Percentiles rank a stretch among this genome's conserved stretches.
Evolutionary conservation across 2,329 filamentous ascomycete species (phyloP).

Genomic region (Apiospora aurea): DNA sequence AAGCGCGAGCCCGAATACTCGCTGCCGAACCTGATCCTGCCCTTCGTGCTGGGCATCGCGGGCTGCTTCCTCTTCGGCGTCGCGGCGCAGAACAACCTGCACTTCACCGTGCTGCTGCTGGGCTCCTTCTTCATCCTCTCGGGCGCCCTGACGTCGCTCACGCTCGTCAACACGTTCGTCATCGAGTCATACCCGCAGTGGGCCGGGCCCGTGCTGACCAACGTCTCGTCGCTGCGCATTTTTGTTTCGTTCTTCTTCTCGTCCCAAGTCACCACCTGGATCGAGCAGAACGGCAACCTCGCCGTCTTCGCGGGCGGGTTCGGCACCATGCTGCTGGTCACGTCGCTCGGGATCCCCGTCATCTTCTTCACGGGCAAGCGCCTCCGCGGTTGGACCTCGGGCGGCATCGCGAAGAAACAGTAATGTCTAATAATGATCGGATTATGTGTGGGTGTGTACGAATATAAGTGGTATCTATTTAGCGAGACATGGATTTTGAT

Average conservation of each 20-base stretch:
- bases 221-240: slow-evolving; percentile 34
- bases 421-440: slow-evolving; percentile 7
- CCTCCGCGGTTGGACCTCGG: slow-evolving; percentile 26
- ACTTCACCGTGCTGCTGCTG: slow-evolving; percentile 33
- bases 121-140: slow-evolving; percentile 36
- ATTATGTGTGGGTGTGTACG: not conserved
- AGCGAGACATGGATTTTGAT: not conserved
- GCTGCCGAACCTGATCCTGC: slow-evolving; percentile 37
- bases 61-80: slow-evolving; percentile 37
- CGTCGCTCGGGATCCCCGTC: slow-evolving; percentile 29
- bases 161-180: slow-evolving; percentile 36
- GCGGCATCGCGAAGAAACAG: not conserved
- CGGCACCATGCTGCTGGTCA: slow-evolving; percentile 28
- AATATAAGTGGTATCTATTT: not conserved
- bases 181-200: slow-evolving; percentile 38
- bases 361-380: slow-evolving; percentile 28
- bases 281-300: slow-evolving; percentile 31
- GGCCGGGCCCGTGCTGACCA: slow-evolving; percentile 36
- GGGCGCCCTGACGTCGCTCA: slow-evolving; percentile 32
- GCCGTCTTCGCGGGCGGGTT: slow-evolving; percentile 31
- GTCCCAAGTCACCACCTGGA: slow-evolving; percentile 33
- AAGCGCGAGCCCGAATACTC: slow-evolving; percentile 38
- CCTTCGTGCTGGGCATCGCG: slow-evolving; percentile 33
- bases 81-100: slow-evolving; percentile 34
- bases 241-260: slow-evolving; percentile 33